Percentiles rank a stretch among this genome's conserved stretches.
Evolutionary conservation across 2,329 filamentous ascomycete genomes (phyloP).

Genomic region (Colletotrichum sp.): DNA sequence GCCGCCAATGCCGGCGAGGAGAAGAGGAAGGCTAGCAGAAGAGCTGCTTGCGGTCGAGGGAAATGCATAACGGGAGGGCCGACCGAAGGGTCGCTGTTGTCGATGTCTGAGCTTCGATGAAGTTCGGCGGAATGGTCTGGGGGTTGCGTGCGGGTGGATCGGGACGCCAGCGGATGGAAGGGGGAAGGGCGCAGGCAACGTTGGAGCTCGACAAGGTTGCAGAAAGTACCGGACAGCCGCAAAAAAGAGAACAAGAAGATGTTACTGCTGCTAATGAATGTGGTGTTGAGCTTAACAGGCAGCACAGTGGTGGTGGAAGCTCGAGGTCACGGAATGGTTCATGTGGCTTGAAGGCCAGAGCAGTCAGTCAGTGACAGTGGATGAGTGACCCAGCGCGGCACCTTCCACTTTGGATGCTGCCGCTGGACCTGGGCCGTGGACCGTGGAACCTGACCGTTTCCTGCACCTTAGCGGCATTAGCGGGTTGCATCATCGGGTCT

Average conservation of each 20-base stretch:
- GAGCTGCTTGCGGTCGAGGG: conserved; percentile 33
- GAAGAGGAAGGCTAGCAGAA: conserved; percentile 41
- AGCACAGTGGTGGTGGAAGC: neutral
- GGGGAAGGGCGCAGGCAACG: neutral
- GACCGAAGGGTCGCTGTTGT: neutral
- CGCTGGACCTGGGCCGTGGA: conserved; percentile 2
- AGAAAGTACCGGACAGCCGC: neutral
- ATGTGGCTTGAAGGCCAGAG: conserved; percentile 5
- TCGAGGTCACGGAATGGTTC: neutral
- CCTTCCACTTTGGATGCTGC: conserved; percentile 8
- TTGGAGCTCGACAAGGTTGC: neutral
- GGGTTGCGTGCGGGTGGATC: neutral
- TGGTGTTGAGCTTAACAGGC: neutral
- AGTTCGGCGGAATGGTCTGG: neutral
- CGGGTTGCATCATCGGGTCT: conserved; percentile 9
- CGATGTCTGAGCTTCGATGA: conserved; percentile 23
- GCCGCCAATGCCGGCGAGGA: conserved; percentile 43
- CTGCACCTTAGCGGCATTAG: conserved; percentile 26
- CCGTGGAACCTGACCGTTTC: conserved; percentile 27
- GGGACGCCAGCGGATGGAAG: neutral
- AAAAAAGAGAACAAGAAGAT: neutral
- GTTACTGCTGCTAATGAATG: neutral
- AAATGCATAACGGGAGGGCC: conserved; percentile 15
- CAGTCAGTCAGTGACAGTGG: neutral
- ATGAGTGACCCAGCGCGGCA: conserved; percentile 10